phyloP scores from a whole-genome alignment of 768 basidiomycete species.

The Tulasnella calospora region DNA sequence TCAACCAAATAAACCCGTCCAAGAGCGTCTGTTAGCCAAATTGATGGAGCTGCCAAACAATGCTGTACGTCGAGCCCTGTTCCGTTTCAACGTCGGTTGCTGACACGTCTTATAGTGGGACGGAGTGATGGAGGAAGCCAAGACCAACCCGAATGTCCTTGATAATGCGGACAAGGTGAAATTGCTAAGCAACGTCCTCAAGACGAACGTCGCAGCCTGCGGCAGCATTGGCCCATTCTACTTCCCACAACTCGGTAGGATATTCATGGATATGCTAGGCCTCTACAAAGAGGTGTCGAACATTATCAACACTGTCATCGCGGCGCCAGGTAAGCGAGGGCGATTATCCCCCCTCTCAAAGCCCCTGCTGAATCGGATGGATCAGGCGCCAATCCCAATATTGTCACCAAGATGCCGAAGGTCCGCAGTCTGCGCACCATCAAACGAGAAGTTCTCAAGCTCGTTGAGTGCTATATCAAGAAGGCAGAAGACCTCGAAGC shows the following conservation, averaged over 20 bases:
- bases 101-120: constrained; percentile 66
- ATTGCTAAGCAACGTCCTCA: constrained; percentile 91
- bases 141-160: constrained; percentile 86
- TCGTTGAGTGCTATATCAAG: constrained; percentile 96
- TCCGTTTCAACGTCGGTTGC: neutral
- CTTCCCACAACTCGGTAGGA: constrained; percentile 89
- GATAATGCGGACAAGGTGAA: constrained; percentile 91
- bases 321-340: constrained; percentile 64
- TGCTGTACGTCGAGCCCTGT: constrained; percentile 50
- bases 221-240: constrained; percentile 96
- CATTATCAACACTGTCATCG: constrained; percentile 90
- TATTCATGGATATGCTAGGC: constrained; percentile 97
- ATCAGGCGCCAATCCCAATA: constrained; percentile 50
- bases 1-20: constrained; percentile 94
- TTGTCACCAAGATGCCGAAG: constrained; percentile 96
- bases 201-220: constrained; percentile 97
- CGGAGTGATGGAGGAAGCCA: constrained; percentile 91
- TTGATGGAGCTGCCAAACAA: constrained; percentile 97
- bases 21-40: constrained; percentile 90
- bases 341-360: constrained; percentile 24
- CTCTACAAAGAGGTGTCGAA: constrained; percentile 95
- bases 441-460: constrained; percentile 95
- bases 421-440: constrained; percentile 90
- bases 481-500: constrained; percentile 95
- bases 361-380: neutral